Evolutionary conservation across 176 grass and related monocot species (phyloP).

Genomic region (Carex littledalei): DNA sequence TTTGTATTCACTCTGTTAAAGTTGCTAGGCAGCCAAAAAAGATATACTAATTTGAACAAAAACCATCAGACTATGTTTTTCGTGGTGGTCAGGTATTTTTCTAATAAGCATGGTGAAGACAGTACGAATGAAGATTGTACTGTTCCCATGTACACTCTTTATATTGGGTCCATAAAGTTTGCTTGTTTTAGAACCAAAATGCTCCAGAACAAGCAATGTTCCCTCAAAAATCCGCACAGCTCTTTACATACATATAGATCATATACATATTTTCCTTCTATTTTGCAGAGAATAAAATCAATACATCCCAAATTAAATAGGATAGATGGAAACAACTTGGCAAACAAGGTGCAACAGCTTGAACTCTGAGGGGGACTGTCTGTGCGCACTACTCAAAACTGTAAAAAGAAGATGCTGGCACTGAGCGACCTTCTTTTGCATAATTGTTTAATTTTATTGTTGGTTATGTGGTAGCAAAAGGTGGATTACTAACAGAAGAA

Average conservation of each 20-base stretch:
- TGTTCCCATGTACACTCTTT: background rate
- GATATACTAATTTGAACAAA: background rate
- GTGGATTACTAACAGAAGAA: background rate
- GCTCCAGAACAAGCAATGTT: background rate
- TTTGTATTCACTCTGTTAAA: background rate
- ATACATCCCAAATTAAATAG: background rate
- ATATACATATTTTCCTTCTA: background rate
- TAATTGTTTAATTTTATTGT: background rate
- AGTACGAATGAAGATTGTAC: background rate
- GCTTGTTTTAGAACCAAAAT: background rate
- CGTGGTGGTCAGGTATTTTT: background rate
- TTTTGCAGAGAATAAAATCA: background rate
- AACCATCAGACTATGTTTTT: background rate
- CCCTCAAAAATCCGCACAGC: background rate
- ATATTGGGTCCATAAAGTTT: background rate
- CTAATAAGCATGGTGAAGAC: background rate
- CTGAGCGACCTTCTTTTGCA: background rate
- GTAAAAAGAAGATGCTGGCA: background rate
- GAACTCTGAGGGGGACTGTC: background rate
- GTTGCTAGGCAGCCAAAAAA: background rate
- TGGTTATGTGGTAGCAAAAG: background rate
- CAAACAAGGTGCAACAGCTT: background rate
- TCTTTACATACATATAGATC: background rate
- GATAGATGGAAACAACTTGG: background rate
- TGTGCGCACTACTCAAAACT: background rate